Evolutionary conservation across 2,329 filamentous ascomycete genomes (phyloP).

Genomic region (Ceratocystis colombiana): DNA sequence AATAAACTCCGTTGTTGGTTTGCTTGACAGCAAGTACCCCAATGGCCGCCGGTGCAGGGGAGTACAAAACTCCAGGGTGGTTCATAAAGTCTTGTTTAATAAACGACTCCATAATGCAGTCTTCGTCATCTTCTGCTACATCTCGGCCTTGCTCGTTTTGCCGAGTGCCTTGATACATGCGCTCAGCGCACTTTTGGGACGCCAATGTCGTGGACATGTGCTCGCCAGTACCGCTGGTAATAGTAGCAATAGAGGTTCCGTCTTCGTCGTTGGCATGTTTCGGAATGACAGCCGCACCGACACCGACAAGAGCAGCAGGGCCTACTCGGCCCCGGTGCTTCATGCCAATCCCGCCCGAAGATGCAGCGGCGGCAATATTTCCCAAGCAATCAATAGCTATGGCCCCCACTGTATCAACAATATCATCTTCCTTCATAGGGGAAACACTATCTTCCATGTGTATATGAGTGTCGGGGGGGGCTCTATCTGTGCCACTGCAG

Average conservation of each 20-base stretch:
- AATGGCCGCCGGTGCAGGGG: conserved; percentile 75
- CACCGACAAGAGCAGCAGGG: conserved; percentile 82
- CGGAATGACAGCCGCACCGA: conserved; percentile 85
- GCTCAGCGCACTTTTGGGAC: conserved; percentile 73
- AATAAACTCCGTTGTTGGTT: conserved; percentile 60
- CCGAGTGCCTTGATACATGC: conserved; percentile 63
- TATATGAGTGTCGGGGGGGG: not conserved
- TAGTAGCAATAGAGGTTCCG: conserved; percentile 61
- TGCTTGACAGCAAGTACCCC: conserved; percentile 88
- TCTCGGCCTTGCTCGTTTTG: conserved; percentile 52
- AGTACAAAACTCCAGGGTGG: conserved; percentile 73
- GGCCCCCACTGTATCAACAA: conserved; percentile 91
- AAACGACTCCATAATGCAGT: conserved; percentile 62
- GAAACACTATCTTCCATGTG: conserved; percentile 13
- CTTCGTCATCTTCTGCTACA: conserved; percentile 63
- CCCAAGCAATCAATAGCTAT: conserved; percentile 83
- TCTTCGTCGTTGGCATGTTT: conserved; percentile 59
- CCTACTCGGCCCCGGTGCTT: conserved; percentile 88
- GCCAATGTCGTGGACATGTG: conserved; percentile 96
- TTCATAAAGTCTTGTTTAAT: conserved; percentile 86
- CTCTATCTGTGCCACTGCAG: conserved; percentile 1
- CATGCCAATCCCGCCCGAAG: conserved; percentile 96
- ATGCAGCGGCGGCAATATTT: conserved; percentile 86
- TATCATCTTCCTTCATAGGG: conserved; percentile 36
- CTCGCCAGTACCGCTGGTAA: conserved; percentile 91